Evolutionary conservation across 495 filamentous ascomycete species (phyloP), one percentile per base, ranked within the genome.

Genomic region (Aspergillus heteromorphus): DNA sequence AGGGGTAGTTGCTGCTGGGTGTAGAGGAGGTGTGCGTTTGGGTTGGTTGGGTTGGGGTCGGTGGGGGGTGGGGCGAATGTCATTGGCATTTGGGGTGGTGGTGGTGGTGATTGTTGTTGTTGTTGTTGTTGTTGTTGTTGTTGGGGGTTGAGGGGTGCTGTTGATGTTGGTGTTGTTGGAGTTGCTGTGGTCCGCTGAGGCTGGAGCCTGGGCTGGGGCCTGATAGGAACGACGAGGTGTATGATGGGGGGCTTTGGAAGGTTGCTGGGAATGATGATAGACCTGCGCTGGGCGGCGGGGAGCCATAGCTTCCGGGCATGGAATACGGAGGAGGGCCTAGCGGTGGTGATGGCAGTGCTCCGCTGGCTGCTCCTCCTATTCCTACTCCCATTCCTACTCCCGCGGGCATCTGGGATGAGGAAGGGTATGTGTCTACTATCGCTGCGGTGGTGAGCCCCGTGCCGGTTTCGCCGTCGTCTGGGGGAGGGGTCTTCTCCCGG

Each of bases 401-500:
- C 56, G 55, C 69, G 16, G 65, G 63, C 6, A 55, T 49, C 65
- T 77, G 57, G 27, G 69, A 66, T 58, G 79, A 63, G 36, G 65
- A 63, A 34, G 64, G 62, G 45, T 73, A 76, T 43, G 68, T 61
- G 57, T 93, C 90, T 45, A 79, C 82, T 0, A 85, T 77, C 2
- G 88, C 87, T 18, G 82, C 82, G 45, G 79, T 82, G 45, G 79
- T 78, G 9, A 95, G 74, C 2, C 88, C 89, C 31, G 89, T 91
- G 10, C 86, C 83, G 27, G 73, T 72, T 40, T 74, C 83, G 27
- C 85, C 87, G 61, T 92, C 87, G 13, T 80, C 78, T 27, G 87
- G 87, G 6, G 91, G 91, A 8, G 90, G 91, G 0, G 91, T 96
- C 75, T 95, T 93, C 72, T 96, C 91, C 45, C 91, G 83, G 60